Evolutionary conservation across 805 yeast species (phyloP), one percentile per base, ranked within the genome.

Genomic region (Sungouiella blattae): DNA sequence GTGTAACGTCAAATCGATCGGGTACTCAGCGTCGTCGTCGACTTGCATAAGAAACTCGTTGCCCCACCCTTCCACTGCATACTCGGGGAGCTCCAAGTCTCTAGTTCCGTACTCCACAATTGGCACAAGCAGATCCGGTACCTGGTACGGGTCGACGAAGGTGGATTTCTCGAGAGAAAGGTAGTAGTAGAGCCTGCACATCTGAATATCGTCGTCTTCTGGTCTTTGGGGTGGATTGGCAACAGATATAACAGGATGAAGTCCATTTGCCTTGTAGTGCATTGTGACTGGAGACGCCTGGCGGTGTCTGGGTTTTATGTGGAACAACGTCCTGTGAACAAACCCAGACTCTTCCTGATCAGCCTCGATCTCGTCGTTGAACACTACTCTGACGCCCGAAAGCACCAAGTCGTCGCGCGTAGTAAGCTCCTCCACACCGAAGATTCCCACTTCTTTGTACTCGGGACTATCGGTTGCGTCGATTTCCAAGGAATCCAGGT

Each of bases 1-100:
- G 40, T 68, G 72, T 6, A 68, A 39, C 6, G 60, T 60, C 18
- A 67, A 39, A 5, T 43, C 40, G 5, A 44, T 11, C n/a, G 46
- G 44, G 18, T 16, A 22, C 11, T 17, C 5, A 8, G 25, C 20
- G 18, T 26, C 18, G 3, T 31, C 32, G 13, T 50, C 54, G 4
- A 62, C 40, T 36, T 60, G 64, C 29, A 65, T 36, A 22, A 68
- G 44, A 4, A 62, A 40, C 38, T 67, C 71, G 37, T 52, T 60
- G 0, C 73, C 73, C 73, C 73, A 67, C 32, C 54, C 54, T 2
- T 37, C 17, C 7, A 64, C 48, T 13, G 55, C 50, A 42, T 67
- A 68, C 27, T 49, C 69, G 0, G 73, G 73, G 9, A 64, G 49
- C 44, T 68, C 73, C 35, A 68, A 48, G 40, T 68, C 65, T 11